Conservation (phyloP, 768 basidiomycete genomes). For the Boletus bicolor region DNA sequence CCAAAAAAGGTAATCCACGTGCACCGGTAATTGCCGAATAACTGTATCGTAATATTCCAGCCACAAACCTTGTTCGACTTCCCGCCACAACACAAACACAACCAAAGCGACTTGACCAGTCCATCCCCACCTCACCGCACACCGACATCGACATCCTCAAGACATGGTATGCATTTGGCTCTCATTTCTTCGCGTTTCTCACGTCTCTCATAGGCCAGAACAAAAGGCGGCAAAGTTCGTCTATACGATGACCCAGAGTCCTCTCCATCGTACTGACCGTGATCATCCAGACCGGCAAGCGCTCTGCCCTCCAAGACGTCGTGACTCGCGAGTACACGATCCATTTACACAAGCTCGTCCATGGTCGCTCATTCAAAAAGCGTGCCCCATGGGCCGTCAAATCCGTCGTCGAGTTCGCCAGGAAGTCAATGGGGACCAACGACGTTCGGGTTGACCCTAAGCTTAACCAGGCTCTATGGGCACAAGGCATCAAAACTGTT, state of each 20-base stretch:
- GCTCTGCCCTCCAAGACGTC: constrained; percentile 96
- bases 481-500: constrained; percentile 88
- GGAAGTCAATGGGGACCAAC: constrained; percentile 91
- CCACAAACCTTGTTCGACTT: constrained; percentile 55
- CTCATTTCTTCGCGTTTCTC: constrained; percentile 4
- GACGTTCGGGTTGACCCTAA: constrained; percentile 95
- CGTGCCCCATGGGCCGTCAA: constrained; percentile 96
- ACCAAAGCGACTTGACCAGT: constrained; percentile 18
- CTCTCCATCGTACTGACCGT: not conserved
- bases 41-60: constrained; percentile 37
- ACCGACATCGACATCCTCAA: constrained; percentile 62
- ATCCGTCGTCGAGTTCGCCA: constrained; percentile 87
- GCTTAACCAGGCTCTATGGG: constrained; percentile 96
- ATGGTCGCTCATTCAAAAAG: constrained; percentile 95
- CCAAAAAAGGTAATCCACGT: not conserved
- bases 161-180: constrained; percentile 54
- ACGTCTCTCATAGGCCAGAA: constrained; percentile 39
- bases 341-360: constrained; percentile 93
- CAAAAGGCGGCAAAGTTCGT: constrained; percentile 31
- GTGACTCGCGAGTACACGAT: constrained; percentile 99
- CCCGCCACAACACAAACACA: constrained; percentile 37
- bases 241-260: constrained; percentile 22
- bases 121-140: constrained; percentile 45
- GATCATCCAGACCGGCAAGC: constrained; percentile 67
- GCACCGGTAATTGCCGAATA: constrained; percentile 35